A percentile compares a stretch with the other conserved stretches of the same genome.
Evolutionary conservation across 495 filamentous ascomycete species (phyloP).

Genomic region (Aspergillus campestris): DNA sequence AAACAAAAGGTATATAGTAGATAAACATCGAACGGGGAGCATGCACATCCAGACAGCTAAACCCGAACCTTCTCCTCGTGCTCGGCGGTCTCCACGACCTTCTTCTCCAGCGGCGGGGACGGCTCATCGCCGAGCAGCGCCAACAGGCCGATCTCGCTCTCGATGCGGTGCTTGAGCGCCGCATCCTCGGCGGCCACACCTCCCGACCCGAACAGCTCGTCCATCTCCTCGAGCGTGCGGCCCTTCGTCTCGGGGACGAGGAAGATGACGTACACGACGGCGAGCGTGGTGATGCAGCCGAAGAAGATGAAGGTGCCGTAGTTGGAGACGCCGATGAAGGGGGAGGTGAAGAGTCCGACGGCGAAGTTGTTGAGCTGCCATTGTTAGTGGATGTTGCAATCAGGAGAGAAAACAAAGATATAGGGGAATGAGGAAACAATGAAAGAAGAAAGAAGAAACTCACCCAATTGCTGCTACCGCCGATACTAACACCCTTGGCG

Average conservation of each 20-base stretch:
- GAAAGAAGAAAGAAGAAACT: neutral
- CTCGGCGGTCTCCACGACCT: too few species aligned
- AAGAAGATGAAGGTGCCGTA: slow-evolving; percentile 42
- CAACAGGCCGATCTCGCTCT: slow-evolving; percentile 26
- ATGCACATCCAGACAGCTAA: too few species aligned
- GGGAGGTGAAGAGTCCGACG: slow-evolving; percentile 31
- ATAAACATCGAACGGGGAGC: too few species aligned
- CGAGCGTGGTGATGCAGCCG: slow-evolving; percentile 38
- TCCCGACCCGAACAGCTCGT: slow-evolving; percentile 40
- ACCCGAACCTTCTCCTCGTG: too few species aligned
- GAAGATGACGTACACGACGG: slow-evolving; percentile 39
- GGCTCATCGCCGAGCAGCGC: slow-evolving; percentile 20
- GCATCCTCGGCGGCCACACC: slow-evolving; percentile 27
- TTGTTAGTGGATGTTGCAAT: neutral
- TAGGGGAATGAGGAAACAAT: neutral
- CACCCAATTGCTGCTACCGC: slow-evolving; percentile 37
- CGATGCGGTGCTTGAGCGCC: slow-evolving; percentile 23
- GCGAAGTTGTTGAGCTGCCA: slow-evolving; percentile 45
- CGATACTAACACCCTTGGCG: slow-evolving; percentile 36
- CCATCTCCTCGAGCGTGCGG: slow-evolving; percentile 50
- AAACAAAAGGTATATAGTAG: too few species aligned
- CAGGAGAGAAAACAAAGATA: neutral
- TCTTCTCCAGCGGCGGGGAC: too few species aligned
- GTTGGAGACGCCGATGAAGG: slow-evolving; percentile 25
- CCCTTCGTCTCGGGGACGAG: slow-evolving; percentile 51